Base-by-base conservation (phyloP, 257 asterid species). In the Scutellaria galericulata region DNA sequence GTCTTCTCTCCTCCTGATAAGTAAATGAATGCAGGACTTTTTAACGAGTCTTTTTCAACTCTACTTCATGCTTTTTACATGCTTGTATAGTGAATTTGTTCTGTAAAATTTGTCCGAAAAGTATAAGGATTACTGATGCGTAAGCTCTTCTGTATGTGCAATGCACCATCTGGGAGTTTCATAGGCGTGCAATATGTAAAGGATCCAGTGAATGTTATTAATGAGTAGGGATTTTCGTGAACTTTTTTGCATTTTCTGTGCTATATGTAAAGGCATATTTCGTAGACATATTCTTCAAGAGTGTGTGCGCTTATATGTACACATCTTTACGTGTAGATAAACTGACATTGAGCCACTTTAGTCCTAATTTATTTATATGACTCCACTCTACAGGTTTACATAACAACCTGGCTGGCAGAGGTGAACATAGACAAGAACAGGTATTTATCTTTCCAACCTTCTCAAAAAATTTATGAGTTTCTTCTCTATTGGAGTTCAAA, bases 331-430 rank as follows among this genome's bases (percentile, higher is more conserved):
- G 35, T 44, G 57, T 68, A 7, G 51, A 44, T 68, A 59, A n/a
- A 31, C 60, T n/a, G 18, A 11, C 51, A 46, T 55, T 31, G 46
- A 42, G 20, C 44, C 41, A 42, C 52, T 7, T 76, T 69, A 39
- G 48, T 67, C 52, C 41, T 71, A 15, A 70, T 64, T 5, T 22
- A 53, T 12, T 64, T 53, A 15, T 56, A 68, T 44, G 12, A 64
- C 42, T 70, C 59, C 65, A 56, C 35, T 7, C 39, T 70, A 69
- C 88, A 92, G 93, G 84, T 89, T 57, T 88, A 88, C 79, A 27
- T 90, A 13, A 92, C 95, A 53, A 88, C 91, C 51, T 87, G 91
- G 98, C 71, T 87, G 68, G 84, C 82, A 71, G 98, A 92, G 76
- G 92, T 84, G 80, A 86, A 87, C 80, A 83, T 92, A 22, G 89